Evolutionary conservation across 352 stramenopile species (phyloP).

Genomic region (Globisporangium spiculum): DNA sequence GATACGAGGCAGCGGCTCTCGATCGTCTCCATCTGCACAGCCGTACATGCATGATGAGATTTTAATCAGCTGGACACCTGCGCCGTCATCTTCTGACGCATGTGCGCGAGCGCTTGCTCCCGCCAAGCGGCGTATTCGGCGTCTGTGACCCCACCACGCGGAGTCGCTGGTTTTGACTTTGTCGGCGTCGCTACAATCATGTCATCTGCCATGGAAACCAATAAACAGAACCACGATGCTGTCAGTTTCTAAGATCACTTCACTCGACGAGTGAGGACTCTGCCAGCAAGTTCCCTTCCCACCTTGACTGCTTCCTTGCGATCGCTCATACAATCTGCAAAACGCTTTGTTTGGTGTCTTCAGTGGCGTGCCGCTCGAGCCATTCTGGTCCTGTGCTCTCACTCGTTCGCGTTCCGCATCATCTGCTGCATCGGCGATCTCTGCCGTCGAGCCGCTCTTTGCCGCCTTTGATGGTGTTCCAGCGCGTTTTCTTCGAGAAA

Average conservation of each 20-base stretch:
- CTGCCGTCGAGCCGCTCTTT: neutral
- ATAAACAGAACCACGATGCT: neutral
- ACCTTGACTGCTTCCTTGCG: constrained; percentile 4
- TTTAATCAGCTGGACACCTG: neutral
- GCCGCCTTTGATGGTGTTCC: neutral
- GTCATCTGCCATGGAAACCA: neutral
- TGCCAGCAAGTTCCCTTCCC: neutral
- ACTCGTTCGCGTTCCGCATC: neutral
- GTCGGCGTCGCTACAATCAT: constrained; percentile 1
- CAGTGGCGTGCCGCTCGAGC: neutral
- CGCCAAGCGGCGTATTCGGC: constrained; percentile 14
- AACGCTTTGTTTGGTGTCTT: constrained; percentile 12
- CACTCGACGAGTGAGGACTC: neutral
- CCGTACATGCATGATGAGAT: neutral
- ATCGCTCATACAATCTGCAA: constrained; percentile 11
- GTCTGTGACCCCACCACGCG: neutral
- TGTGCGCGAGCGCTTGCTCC: constrained; percentile 10
- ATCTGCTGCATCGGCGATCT: constrained; percentile 12
- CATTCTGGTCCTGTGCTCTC: neutral
- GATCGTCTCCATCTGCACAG: neutral
- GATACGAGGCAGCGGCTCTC: neutral
- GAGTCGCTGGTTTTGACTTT: neutral
- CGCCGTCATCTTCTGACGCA: constrained; percentile 1
- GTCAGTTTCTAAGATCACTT: neutral
- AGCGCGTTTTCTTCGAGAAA: constrained; percentile 32